Evolutionary conservation across 2,329 filamentous ascomycete genomes (phyloP).

Genomic region (Penicillium hordei): DNA sequence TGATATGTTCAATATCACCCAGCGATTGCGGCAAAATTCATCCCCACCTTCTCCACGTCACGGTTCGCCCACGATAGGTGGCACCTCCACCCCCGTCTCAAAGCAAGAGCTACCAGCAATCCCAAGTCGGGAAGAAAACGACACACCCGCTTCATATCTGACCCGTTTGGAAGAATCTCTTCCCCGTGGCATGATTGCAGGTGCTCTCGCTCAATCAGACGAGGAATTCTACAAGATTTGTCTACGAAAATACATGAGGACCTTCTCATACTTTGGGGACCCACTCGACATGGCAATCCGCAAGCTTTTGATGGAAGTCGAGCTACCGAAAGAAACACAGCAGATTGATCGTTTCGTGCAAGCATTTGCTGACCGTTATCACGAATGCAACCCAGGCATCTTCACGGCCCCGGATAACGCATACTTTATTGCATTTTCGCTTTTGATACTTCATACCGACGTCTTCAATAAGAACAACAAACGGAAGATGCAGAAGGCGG

Average conservation of each 20-base stretch:
- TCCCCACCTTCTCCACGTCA: conserved; percentile 67
- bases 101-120: conserved; percentile 65
- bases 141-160: conserved; percentile 87
- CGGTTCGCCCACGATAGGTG: conserved; percentile 59
- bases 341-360: conserved; percentile 95
- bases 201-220: conserved; percentile 78
- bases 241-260: conserved; percentile 89
- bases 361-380: conserved; percentile 92
- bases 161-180: conserved; percentile 77
- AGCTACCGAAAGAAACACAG: conserved; percentile 94
- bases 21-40: conserved; percentile 76
- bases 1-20: conserved; percentile 74
- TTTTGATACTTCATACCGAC: conserved; percentile 94
- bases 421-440: conserved; percentile 97
- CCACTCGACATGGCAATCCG: conserved; percentile 97
- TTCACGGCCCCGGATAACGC: conserved; percentile 83
- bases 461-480: conserved; percentile 99
- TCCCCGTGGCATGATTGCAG: conserved; percentile 78
- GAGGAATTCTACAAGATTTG: conserved; percentile 82
- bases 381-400: conserved; percentile 97
- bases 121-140: conserved; percentile 79
- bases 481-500: conserved; percentile 93
- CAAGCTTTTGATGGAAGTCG: conserved; percentile 93
- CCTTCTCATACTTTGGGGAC: conserved; percentile 92
- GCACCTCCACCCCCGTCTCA: conserved; percentile 69